phyloP scores from a whole-genome alignment of 2,329 filamentous ascomycete genomes.

The Talaromyces albobiverticillius region DNA sequence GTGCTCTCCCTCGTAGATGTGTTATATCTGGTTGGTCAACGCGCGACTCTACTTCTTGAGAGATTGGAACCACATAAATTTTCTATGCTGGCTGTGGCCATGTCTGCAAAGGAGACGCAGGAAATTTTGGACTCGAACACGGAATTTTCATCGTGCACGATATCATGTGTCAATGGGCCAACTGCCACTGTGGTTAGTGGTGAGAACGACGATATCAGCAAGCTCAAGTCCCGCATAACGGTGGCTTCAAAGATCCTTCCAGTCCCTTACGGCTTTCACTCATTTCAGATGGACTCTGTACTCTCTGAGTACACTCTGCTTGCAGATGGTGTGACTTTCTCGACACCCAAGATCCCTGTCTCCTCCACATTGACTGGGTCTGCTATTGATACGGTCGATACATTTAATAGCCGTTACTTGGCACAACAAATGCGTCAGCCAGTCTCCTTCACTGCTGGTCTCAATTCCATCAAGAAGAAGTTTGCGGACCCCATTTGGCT shows the following conservation, averaged over 20 bases:
- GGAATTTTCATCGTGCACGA: conserved; percentile 32
- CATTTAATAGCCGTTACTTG: conserved; percentile 30
- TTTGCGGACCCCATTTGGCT: conserved; percentile 65
- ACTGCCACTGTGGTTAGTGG: conserved; percentile 70
- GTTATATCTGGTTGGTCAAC: conserved; percentile 26
- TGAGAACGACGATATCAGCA: conserved; percentile 61
- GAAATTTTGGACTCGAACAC: too few relatives aligned
- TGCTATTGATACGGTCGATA: conserved; percentile 31
- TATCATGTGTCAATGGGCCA: conserved; percentile 74
- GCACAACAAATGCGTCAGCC: conserved; percentile 63
- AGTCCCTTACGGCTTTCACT: conserved; percentile 59
- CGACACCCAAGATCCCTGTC: conserved; percentile 37
- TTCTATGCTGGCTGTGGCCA: background rate
- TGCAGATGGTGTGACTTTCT: conserved; percentile 36
- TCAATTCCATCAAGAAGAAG: conserved; percentile 58
- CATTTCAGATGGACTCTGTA: conserved; percentile 4
- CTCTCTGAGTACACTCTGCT: conserved; percentile 38
- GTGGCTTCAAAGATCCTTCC: conserved; percentile 47
- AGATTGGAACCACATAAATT: conserved; percentile 18
- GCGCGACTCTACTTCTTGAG: conserved; percentile 22
- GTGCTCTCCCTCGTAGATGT: conserved; percentile 23
- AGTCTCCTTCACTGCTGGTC: conserved; percentile 65
- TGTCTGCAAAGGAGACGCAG: background rate
- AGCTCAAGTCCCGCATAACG: conserved; percentile 53
- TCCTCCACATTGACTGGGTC: conserved; percentile 45